Conservation (phyloP, 805 yeast species). For the Wickerhamomyces hampshirensis region DNA sequence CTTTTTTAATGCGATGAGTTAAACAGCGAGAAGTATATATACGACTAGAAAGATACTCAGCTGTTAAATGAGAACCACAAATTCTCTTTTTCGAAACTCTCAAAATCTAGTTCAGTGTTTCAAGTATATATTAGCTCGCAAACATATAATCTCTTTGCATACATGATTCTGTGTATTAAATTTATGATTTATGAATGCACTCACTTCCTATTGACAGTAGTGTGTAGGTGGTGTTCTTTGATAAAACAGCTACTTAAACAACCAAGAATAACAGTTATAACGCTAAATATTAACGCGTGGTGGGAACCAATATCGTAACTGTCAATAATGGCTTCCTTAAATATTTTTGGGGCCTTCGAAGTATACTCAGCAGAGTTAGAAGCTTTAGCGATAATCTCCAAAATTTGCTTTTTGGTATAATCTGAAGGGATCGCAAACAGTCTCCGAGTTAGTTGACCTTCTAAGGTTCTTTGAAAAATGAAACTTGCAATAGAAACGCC, state of each 20-base stretch:
- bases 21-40: too few relatives aligned
- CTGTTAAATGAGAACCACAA: too few relatives aligned
- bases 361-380: slow-evolving; percentile 48
- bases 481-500: slow-evolving; percentile 73
- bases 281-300: slow-evolving; percentile 43
- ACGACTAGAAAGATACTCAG: too few relatives aligned
- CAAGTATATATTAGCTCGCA: too few relatives aligned
- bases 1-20: too few relatives aligned
- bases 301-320: slow-evolving; percentile 47
- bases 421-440: slow-evolving; percentile 16
- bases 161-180: neutral
- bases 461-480: slow-evolving; percentile 50
- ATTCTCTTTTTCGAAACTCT: too few relatives aligned
- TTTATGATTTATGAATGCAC: neutral
- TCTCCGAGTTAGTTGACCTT: slow-evolving; percentile 22
- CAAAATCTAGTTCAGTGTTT: too few relatives aligned
- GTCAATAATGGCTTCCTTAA: slow-evolving; percentile 34
- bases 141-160: too few relatives aligned
- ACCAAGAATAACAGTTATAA: slow-evolving; percentile 37
- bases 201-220: slow-evolving; percentile 35
- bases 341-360: slow-evolving; percentile 40
- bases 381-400: slow-evolving; percentile 36
- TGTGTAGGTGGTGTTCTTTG: slow-evolving; percentile 52
- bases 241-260: slow-evolving; percentile 39
- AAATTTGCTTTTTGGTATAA: slow-evolving; percentile 15